Base-by-base conservation (phyloP, 139 green algal species). In the Tetradesmus lagerheimii region DNA sequence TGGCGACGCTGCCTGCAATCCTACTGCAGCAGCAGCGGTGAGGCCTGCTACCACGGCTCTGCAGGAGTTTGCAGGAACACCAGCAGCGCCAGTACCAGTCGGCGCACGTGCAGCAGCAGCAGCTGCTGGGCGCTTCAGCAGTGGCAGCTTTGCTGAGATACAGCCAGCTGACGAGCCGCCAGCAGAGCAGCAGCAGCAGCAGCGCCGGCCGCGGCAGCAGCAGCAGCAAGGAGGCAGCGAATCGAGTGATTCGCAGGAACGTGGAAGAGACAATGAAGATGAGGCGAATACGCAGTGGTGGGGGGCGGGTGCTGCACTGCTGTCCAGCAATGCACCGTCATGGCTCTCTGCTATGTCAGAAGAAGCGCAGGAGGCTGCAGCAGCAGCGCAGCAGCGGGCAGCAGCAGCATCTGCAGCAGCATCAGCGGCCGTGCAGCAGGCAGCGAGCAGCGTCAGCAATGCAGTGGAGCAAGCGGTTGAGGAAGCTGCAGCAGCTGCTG, bases 361-460 rank as follows among this genome's bases (percentile, higher is more conserved):
- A 37, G 62, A 88, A 41, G 83, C 83, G 43, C 62, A 80, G 29
- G 83, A 88, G 83, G 83, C 83, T 31, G 83, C 82, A 50, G 82
- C 82, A 79, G 71, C 71, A 71, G 57, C 57, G 31, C 71, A 37
- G 71, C 71, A 37, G 71, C 71, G 31, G n/a, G 82, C 82, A 79
- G 82, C 83, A 66, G 62, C 83, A 80, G 83, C 83, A 66, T 29
- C 37, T 29, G 64, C 62, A 25, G 83, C 78, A 8, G 78, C 83
- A 39, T 80, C 83, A 31, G 83, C 83, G n/a, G 83, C 83, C 6
- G 83, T 88, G 34, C 83, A 88, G 83, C 83, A 88, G 64, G 64
- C 83, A 77, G 81, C 81, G 1, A 77, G 14, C 50, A 77, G 34
- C 4, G 53, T 77, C 15, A 77, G 34, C 16, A 50, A 5, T 77